Percentiles rank a stretch among this genome's conserved stretches.
phyloP scores from a whole-genome alignment of 1,139 yeast species.

The Yamadazyma epiphylla region DNA sequence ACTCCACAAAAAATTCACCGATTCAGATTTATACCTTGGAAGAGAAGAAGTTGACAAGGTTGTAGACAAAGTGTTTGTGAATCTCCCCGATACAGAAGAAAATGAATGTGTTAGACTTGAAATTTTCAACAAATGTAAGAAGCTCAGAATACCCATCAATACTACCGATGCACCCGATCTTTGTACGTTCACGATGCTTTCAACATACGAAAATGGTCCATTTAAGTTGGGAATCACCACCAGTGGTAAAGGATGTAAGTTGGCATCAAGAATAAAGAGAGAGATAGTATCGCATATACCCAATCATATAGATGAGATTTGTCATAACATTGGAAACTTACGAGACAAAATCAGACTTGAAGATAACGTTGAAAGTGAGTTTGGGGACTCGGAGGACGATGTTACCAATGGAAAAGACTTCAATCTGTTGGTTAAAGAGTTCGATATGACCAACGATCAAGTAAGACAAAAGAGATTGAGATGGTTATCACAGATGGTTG shows the following conservation, averaged over 20 bases:
- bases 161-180: conserved; percentile 68
- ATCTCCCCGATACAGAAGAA: conserved; percentile 27
- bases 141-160: conserved; percentile 75
- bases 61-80: conserved; percentile 75
- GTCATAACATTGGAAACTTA: conserved; percentile 65
- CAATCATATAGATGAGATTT: conserved; percentile 61
- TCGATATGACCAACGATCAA: conserved; percentile 49
- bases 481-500: conserved; percentile 89
- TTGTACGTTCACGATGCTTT: conserved; percentile 73
- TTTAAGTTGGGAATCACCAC: conserved; percentile 85
- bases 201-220: conserved; percentile 68
- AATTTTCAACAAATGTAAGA: conserved; percentile 49
- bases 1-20: conserved; percentile 30
- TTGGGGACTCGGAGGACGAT: conserved; percentile 70
- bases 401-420: conserved; percentile 54
- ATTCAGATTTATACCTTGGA: conserved; percentile 49
- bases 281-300: conserved; percentile 70
- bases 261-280: conserved; percentile 76
- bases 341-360: conserved; percentile 54
- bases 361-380: conserved; percentile 37
- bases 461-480: conserved; percentile 61
- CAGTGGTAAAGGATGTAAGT: conserved; percentile 83
- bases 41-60: conserved; percentile 57
- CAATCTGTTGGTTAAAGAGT: conserved; percentile 61
- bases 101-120: conserved; percentile 24